These are phyloP conservation scores for Leccinum uliginosum DNA, from an alignment of 768 basidiomycete genomes.

Conservation along the genomic window DNA sequence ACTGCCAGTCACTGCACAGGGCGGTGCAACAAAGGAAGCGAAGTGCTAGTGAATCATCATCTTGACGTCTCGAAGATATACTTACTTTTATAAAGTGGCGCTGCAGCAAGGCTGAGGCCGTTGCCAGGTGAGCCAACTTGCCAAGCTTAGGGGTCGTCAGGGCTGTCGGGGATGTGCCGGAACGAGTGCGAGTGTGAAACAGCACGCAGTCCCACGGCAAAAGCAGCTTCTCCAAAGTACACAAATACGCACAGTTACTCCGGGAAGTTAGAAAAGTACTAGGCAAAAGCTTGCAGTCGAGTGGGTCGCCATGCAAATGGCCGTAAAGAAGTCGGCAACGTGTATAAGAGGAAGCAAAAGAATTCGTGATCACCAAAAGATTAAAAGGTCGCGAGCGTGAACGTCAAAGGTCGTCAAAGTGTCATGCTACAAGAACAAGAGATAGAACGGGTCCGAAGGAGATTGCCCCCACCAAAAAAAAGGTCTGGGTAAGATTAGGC, in stretches of 20 bases:
- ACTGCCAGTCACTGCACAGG: no score
- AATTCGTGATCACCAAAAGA: background rate
- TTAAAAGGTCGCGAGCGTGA: background rate
- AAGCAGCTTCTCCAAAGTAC: background rate
- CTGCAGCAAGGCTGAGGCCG: background rate
- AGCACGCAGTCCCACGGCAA: background rate
- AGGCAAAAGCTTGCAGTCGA: background rate
- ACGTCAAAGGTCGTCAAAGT: conserved; percentile 2
- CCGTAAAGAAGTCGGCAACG: background rate
- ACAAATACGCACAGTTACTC: no score
- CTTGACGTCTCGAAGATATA: no score
- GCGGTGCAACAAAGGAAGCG: no score
- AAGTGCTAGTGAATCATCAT: no score
- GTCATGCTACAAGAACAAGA: background rate
- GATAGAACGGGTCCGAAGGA: background rate
- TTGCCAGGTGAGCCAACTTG: background rate
- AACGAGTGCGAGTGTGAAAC: background rate
- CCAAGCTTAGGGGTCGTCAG: no score
- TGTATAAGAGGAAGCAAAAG: background rate
- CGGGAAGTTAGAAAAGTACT: background rate
- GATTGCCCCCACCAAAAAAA: background rate
- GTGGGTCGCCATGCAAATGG: background rate
- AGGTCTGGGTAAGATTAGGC: background rate
- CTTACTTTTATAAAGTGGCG: no score
- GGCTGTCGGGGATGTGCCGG: background rate